A percentile compares a stretch with the other conserved stretches of the same genome.
Conservation (phyloP, 495 filamentous ascomycete species). For the Aspergillus campestris region DNA sequence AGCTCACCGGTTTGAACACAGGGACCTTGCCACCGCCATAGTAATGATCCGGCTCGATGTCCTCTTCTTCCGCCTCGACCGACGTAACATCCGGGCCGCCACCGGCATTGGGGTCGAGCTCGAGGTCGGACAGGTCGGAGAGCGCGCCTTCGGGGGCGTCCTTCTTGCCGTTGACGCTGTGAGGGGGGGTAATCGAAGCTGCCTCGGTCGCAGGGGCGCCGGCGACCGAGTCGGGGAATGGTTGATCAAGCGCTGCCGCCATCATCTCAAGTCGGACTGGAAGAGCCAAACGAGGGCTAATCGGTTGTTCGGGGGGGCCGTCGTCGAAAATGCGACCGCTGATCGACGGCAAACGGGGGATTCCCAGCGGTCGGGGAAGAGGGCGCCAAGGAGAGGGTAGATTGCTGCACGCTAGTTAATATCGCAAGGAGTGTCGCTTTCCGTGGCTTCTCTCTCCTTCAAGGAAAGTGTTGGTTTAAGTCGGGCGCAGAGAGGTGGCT, state of each 20-base stretch:
- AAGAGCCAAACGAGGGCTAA: conserved; percentile 7
- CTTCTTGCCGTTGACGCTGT: conserved; percentile 39
- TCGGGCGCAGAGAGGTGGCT: not conserved
- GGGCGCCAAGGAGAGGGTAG: conserved; percentile 4
- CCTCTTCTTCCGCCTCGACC: conserved; percentile 48
- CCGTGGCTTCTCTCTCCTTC: not conserved
- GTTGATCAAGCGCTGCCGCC: conserved; percentile 29
- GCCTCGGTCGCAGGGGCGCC: conserved; percentile 21
- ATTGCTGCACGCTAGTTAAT: conserved; percentile 3
- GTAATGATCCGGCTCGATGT: conserved; percentile 79
- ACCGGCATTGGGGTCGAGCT: conserved; percentile 29
- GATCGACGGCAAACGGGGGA: conserved; percentile 35
- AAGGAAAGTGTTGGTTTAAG: not conserved
- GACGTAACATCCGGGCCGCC: conserved; percentile 15
- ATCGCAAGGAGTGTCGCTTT: conserved; percentile 1
- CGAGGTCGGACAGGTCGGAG: conserved; percentile 39
- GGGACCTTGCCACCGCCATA: conserved; percentile 80
- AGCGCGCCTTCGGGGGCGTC: conserved; percentile 34
- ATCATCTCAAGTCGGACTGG: conserved; percentile 18
- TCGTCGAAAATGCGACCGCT: conserved; percentile 42
- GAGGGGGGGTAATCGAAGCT: conserved; percentile 38
- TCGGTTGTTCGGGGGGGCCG: conserved; percentile 20
- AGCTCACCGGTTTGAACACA: conserved; percentile 81
- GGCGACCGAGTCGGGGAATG: conserved; percentile 19
- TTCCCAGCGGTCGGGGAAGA: conserved; percentile 43